Conservation (phyloP, 2,329 filamentous ascomycete species). For the Colletotrichum liriopes region DNA sequence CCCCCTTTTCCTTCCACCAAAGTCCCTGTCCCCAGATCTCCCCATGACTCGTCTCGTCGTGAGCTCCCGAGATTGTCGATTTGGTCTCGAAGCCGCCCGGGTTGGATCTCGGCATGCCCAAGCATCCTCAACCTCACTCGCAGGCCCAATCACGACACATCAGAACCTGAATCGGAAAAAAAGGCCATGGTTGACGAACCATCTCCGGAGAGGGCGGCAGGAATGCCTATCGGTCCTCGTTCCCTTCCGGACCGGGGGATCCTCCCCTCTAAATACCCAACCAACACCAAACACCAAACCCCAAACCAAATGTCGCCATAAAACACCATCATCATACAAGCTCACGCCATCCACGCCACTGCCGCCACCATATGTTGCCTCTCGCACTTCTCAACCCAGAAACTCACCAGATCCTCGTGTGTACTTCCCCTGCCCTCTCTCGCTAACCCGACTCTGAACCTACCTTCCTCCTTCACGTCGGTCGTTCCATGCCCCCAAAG, state of each 20-base stretch:
- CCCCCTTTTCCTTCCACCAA: background rate
- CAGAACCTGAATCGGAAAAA: too few species aligned
- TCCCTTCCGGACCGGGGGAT: background rate
- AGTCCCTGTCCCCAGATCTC: background rate
- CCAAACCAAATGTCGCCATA: conserved; percentile 5
- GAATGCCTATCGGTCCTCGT: too few species aligned
- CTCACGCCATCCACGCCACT: conserved; percentile 11
- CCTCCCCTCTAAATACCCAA: background rate
- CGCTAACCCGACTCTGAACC: background rate
- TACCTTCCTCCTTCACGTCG: background rate
- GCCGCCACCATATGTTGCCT: background rate
- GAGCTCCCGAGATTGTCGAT: background rate
- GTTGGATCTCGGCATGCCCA: background rate
- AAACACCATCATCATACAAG: background rate
- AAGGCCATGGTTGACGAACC: background rate
- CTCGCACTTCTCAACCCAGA: background rate
- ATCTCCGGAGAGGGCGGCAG: background rate
- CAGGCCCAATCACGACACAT: background rate
- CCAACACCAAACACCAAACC: background rate
- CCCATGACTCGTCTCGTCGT: background rate
- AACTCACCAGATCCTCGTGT: background rate
- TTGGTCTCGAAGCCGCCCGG: background rate
- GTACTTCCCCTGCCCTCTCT: background rate
- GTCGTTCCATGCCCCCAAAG: background rate
- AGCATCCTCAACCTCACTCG: background rate